phyloP scores from a whole-genome alignment of 768 basidiomycete genomes.

The Amanita subjunquillea region DNA sequence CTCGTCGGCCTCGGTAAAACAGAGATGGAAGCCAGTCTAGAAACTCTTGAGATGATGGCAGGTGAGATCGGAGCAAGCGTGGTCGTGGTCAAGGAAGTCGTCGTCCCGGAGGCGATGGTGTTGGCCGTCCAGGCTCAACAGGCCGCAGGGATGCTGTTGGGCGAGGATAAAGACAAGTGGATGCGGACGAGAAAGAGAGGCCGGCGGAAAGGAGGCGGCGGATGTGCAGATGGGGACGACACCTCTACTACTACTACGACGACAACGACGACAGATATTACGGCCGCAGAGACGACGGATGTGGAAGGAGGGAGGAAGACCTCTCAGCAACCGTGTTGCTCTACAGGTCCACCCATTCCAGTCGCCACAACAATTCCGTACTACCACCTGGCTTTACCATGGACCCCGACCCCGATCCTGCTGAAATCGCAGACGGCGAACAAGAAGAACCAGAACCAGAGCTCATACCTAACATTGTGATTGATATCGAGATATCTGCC shows the following conservation, averaged over 20 bases:
- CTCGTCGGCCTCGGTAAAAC: constrained; percentile 67
- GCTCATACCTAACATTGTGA: constrained; percentile 18
- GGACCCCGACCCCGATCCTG: constrained; percentile 27
- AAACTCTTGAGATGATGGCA: constrained; percentile 90
- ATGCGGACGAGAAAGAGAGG: constrained; percentile 20
- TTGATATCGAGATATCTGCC: constrained; percentile 57
- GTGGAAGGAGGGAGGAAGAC: not conserved
- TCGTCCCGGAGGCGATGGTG: constrained; percentile 51
- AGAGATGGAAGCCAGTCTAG: constrained; percentile 74
- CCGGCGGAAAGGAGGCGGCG: constrained; percentile 13
- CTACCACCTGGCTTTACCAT: constrained; percentile 30
- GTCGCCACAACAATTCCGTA: not conserved
- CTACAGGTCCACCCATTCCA: not conserved
- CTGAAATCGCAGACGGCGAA: constrained; percentile 20
- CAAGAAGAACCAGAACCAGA: constrained; percentile 13
- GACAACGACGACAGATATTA: constrained; percentile 25
- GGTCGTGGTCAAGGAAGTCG: constrained; percentile 82
- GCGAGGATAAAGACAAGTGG: constrained; percentile 19
- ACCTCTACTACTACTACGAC: constrained; percentile 23
- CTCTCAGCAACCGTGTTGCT: constrained; percentile 15
- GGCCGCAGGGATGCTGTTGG: constrained; percentile 25
- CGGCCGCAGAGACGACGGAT: constrained; percentile 11
- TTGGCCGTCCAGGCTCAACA: constrained; percentile 25
- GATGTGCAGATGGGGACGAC: constrained; percentile 15
- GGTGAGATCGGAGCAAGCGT: constrained; percentile 89